These are phyloP conservation scores for Botrytis elliptica DNA, from an alignment of 2,329 filamentous ascomycete genomes.

Conservation along the genomic window DNA sequence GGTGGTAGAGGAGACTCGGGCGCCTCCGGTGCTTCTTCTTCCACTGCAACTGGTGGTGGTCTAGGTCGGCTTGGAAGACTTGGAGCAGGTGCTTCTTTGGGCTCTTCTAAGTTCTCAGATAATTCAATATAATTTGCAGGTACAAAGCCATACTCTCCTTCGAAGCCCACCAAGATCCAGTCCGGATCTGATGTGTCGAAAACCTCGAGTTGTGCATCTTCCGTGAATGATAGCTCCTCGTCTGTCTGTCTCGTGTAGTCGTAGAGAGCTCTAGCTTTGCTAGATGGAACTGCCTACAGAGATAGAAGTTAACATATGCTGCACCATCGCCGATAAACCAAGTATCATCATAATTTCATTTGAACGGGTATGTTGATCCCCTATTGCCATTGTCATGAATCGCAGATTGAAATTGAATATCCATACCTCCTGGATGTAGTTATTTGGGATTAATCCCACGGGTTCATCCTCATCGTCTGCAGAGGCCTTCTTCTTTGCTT, in stretches of 20 bases:
- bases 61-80: slow-evolving; percentile 41
- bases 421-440: slow-evolving; percentile 90
- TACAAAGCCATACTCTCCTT: slow-evolving; percentile 88
- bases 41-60: slow-evolving; percentile 30
- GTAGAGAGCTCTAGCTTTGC: slow-evolving; percentile 87
- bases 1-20: background rate
- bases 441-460: slow-evolving; percentile 69
- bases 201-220: slow-evolving; percentile 79
- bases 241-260: slow-evolving; percentile 97
- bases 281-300: slow-evolving; percentile 59
- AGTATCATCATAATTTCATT: background rate
- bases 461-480: slow-evolving; percentile 42
- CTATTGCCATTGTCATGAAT: background rate
- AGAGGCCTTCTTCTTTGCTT: slow-evolving; percentile 43
- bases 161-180: slow-evolving; percentile 88
- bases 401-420: slow-evolving; percentile 5
- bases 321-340: background rate
- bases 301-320: slow-evolving; percentile 24
- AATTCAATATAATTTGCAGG: slow-evolving; percentile 95
- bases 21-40: slow-evolving; percentile 26
- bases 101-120: slow-evolving; percentile 43
- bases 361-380: background rate
- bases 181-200: slow-evolving; percentile 92
- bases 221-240: slow-evolving; percentile 92
- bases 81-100: slow-evolving; percentile 37